phyloP scores from a whole-genome alignment of 1,139 yeast species.

The Pichia sp. region DNA sequence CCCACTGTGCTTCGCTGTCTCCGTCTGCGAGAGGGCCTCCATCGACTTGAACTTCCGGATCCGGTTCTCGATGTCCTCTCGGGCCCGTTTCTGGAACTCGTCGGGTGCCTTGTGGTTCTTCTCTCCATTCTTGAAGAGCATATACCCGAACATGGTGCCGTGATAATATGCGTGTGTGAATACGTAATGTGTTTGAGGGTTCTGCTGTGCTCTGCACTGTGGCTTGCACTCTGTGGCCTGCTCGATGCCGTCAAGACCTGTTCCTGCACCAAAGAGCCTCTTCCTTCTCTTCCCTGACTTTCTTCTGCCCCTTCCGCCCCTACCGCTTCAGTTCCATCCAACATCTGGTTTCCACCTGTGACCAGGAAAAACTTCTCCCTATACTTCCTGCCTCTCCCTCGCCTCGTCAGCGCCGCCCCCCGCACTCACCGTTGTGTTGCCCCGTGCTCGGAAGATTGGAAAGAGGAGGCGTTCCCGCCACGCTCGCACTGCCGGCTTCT shows the following conservation, averaged over 20 bases:
- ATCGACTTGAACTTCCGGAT: conserved; percentile 17
- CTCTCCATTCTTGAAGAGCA: conserved; percentile 26
- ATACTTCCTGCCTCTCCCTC: background rate
- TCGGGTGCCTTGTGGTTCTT: conserved; percentile 27
- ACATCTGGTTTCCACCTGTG: background rate
- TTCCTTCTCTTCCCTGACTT: background rate
- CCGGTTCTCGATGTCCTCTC: conserved; percentile 30
- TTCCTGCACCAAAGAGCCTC: background rate
- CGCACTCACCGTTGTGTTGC: background rate
- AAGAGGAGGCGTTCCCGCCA: too few relatives aligned
- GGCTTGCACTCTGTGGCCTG: background rate
- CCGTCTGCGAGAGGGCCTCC: background rate
- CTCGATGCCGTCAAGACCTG: too few relatives aligned
- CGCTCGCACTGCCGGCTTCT: background rate
- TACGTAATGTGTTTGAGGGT: background rate
- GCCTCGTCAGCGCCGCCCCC: background rate
- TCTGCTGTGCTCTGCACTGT: background rate
- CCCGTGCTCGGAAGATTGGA: background rate
- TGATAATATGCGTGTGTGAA: background rate
- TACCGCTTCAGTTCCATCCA: background rate
- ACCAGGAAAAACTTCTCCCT: background rate
- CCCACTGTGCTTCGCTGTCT: background rate
- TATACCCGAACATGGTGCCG: conserved; percentile 30
- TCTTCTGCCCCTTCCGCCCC: background rate
- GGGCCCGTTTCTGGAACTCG: conserved; percentile 31